Evolutionary conservation across 2,329 filamentous ascomycete genomes (phyloP), one percentile per base, ranked within the genome.

Genomic region (Allantophomopsis cytisporea): DNA sequence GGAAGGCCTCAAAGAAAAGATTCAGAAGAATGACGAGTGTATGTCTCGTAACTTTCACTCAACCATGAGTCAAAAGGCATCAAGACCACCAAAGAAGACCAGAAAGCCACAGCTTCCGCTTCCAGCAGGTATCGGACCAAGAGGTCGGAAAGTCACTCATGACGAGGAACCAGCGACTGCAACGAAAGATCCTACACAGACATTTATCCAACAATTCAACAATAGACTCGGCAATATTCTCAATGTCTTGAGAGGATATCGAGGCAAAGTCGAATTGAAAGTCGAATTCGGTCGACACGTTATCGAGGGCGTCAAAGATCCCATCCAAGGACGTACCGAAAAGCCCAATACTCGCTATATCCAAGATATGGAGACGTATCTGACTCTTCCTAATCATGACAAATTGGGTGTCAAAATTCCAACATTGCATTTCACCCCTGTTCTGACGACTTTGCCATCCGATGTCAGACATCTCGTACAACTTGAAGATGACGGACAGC

Each of bases 261-360:
- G 34, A 20, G 54, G 54, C 13, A 21, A 49, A 15, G 13, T 54
- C 28, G 35, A 17, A 7, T 37, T 55, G 12, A 43, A 49, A 17
- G 44, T 43, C 12, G 44, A 54, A 12, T 54, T 57, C 41, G 54
- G 54, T 31, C 47, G 53, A 54, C 15, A 31, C 55, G 2, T 16
- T 52, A 8, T 36, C 36, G 12, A 39, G 40, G 13, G 18, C 53
- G 7, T 36, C 41, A 14, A 20, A 34, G 10, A 41, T 35, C 5
- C 40, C 42, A 7, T 31, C 49, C 38, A 45, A 44, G 4, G 35
- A 38, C 10, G 41, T 37, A 3, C 11, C 23, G 39, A 47, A 4
- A 37, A 20, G 6, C 18, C 40, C 23, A 16, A 41, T 7, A 37
- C 35, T 12, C 37, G 39, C 2, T 14, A 31, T 10, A 12, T 33